These are phyloP conservation scores for Eragrostis curvula DNA, from an alignment of 176 grass and related monocot species.

Conservation along the genomic window DNA sequence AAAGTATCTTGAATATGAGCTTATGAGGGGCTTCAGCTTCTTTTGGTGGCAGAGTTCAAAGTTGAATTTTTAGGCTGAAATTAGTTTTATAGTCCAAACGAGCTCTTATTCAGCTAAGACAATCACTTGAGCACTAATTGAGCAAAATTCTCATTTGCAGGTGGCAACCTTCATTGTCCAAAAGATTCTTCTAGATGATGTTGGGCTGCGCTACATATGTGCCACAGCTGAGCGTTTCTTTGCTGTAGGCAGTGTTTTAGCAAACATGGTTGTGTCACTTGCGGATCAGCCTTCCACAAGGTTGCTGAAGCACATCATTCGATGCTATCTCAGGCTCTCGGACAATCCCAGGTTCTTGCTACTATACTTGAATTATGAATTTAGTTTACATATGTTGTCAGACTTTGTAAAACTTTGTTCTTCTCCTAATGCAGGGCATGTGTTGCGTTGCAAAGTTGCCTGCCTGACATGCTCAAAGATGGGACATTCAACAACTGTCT, in stretches of 20 bases:
- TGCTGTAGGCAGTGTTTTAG: slow-evolving; percentile 93
- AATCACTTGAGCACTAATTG: not conserved
- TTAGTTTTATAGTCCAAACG: not conserved
- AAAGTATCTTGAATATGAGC: not conserved
- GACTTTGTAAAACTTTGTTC: not conserved
- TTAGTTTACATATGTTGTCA: slow-evolving; percentile 1
- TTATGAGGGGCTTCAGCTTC: slow-evolving; percentile 9
- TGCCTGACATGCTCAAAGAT: slow-evolving; percentile 93
- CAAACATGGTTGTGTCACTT: slow-evolving; percentile 94
- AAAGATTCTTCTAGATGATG: slow-evolving; percentile 96
- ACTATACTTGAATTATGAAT: slow-evolving; percentile 17
- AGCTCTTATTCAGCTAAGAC: not conserved
- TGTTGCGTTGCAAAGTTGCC: slow-evolving; percentile 82
- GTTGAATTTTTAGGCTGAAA: not conserved
- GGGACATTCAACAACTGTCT: slow-evolving; percentile 87
- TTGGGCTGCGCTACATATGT: slow-evolving; percentile 92
- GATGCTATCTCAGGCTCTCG: slow-evolving; percentile 97
- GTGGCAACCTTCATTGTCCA: slow-evolving; percentile 99
- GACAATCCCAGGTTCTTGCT: slow-evolving; percentile 81
- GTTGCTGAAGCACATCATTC: slow-evolving; percentile 94
- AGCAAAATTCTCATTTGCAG: slow-evolving; percentile 41
- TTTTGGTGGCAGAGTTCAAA: not conserved
- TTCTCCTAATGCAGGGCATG: slow-evolving; percentile 62
- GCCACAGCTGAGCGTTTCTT: slow-evolving; percentile 94
- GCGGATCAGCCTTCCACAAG: slow-evolving; percentile 95